phyloP scores from a whole-genome alignment of 805 yeast species.

The Yarrowia divulgata region DNA sequence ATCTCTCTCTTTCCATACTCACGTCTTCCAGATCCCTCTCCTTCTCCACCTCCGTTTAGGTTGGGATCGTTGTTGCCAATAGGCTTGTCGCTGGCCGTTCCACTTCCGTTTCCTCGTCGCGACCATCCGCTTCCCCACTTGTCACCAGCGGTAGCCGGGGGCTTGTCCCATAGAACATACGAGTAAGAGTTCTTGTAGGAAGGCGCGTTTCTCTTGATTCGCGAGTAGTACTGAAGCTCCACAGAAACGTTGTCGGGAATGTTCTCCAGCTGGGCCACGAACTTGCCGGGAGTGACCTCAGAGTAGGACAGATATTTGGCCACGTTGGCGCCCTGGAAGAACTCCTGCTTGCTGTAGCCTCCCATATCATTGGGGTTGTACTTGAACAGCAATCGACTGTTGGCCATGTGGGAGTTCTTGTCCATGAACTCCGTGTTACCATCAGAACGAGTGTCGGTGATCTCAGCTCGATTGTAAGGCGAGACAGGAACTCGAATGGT shows the following conservation, averaged over 20 bases:
- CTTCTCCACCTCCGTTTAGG: conserved; percentile 21
- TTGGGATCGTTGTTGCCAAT: neutral
- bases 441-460: conserved; percentile 2
- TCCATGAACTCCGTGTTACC: conserved; percentile 2
- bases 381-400: neutral
- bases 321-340: neutral
- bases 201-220: neutral
- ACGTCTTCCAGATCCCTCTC: conserved; percentile 7
- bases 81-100: neutral
- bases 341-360: neutral
- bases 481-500: neutral
- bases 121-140: neutral
- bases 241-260: conserved; percentile 25
- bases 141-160: neutral
- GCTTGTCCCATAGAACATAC: conserved; percentile 6
- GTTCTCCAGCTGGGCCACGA: conserved; percentile 2
- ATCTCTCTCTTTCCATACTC: neutral
- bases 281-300: neutral
- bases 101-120: conserved; percentile 15
- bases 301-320: conserved; percentile 15
- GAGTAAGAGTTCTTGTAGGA: conserved; percentile 5
- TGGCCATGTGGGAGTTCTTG: neutral
- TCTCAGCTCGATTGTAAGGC: conserved; percentile 23
- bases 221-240: conserved; percentile 2
- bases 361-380: conserved; percentile 12